These are phyloP conservation scores for Paramecium caudatum DNA, from an alignment of 73 alveolate species.

Conservation along the genomic window DNA sequence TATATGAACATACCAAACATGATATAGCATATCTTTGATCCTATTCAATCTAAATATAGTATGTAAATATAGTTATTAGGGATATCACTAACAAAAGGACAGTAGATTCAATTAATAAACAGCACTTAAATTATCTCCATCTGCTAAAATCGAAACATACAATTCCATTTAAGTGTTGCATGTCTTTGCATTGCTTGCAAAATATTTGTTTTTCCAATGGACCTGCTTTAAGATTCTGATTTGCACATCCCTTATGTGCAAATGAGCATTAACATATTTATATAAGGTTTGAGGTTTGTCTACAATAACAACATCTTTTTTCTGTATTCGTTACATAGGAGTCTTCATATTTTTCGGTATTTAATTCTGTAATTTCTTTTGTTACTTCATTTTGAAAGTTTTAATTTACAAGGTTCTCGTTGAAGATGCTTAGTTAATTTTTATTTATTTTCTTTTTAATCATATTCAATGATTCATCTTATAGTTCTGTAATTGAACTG, in stretches of 20 bases:
- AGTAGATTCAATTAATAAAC: neutral
- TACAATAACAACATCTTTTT: neutral
- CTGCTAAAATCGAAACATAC: neutral
- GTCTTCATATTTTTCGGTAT: constrained; percentile 1
- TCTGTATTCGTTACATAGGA: neutral
- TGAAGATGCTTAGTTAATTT: neutral
- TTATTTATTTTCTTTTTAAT: neutral
- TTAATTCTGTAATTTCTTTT: neutral
- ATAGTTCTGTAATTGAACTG: neutral
- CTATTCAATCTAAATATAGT: neutral
- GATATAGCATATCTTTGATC: neutral
- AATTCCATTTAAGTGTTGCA: neutral
- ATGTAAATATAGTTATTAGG: neutral
- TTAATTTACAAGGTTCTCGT: neutral
- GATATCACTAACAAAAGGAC: neutral
- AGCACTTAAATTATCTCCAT: neutral
- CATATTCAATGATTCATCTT: neutral
- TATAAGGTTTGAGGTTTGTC: neutral
- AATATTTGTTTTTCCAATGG: neutral
- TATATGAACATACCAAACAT: neutral
- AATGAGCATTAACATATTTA: neutral
- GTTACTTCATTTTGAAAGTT: neutral
- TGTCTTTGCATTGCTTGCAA: neutral
- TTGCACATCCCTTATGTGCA: constrained; percentile 19
- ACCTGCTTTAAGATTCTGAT: neutral